Evolutionary conservation across 2,329 filamentous ascomycete genomes (phyloP).

Genomic region (Fusarium concolor): DNA sequence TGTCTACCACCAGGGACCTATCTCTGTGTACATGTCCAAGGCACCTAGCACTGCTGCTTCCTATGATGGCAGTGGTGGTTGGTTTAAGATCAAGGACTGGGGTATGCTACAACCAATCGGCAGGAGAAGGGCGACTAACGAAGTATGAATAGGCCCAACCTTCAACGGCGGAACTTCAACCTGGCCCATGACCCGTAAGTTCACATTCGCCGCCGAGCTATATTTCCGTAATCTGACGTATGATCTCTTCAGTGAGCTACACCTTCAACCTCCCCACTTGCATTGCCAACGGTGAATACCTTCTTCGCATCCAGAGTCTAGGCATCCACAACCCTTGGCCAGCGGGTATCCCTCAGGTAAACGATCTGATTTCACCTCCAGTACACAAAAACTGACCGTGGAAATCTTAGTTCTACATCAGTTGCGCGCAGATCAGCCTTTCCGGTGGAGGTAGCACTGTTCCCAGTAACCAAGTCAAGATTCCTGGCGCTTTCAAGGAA

Average conservation of each 20-base stretch:
- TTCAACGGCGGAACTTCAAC: not conserved
- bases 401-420: not conserved
- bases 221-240: not conserved
- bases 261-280: slow-evolving; percentile 5
- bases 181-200: slow-evolving; percentile 12
- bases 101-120: not conserved
- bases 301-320: slow-evolving; percentile 10
- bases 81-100: slow-evolving; percentile 22
- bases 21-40: slow-evolving; percentile 14
- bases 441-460: slow-evolving; percentile 7
- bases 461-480: slow-evolving; percentile 16
- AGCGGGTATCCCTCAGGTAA: slow-evolving; percentile 7
- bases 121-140: rapidly evolving
- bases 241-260: not conserved
- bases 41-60: not conserved
- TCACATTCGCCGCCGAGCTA: rapidly evolving
- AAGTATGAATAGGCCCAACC: rapidly evolving
- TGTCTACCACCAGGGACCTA: slow-evolving; percentile 17
- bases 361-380: rapidly evolving
- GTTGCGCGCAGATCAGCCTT: slow-evolving; percentile 13
- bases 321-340: slow-evolving; percentile 17
- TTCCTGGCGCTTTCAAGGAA: slow-evolving; percentile 7
- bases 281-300: slow-evolving; percentile 11
- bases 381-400: rapidly evolving
- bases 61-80: not conserved